Evolutionary conservation across 768 basidiomycete species (phyloP), one percentile per base, ranked within the genome.

Genomic region (Podaxis rugospora): DNA sequence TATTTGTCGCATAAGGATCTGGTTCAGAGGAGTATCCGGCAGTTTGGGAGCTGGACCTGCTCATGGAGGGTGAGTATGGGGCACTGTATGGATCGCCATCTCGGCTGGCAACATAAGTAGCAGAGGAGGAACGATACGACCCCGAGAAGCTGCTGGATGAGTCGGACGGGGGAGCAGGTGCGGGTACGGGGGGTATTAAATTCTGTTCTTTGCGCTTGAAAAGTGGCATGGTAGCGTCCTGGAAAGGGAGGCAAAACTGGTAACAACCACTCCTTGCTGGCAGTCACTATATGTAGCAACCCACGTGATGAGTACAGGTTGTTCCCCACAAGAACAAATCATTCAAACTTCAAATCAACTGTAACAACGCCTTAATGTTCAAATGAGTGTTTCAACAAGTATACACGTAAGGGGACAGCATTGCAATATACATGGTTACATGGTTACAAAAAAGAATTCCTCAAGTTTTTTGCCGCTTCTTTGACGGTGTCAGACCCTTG

Each of bases 181-280:
- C 67, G 21, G 68, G 70, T 5, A 88, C 79, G n/a, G 92, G 87
- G 49, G 92, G 92, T 53, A 93, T 92, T 9, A 78, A 57, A 54
- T 78, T 66, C 68, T 84, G 80, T 55, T 87, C 80, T 67, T 87
- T 91, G 70, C 84, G 83, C 71, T 82, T 88, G 76, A 85, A 88
- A 67, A 84, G 81, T 66, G 85, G 81, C 88, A 90, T 89, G 69
- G 61, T 65, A 57, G 47, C 64, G 66, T 59, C 32, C 16, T 55
- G 39, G 37, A 55, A 59, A 58, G 62, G 61, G 49, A 54, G 52
- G 40, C 47, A 39, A 57, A 39, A 39, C 35, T 59, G 58, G 51
- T 52, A 61, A 54, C 52, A 49, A n/a, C 44, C 53, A 47, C 51
- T 37, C 40, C 28, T 50, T 49, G 28, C 55, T 50, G 44, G 42